Evolutionary conservation across 768 basidiomycete species (phyloP).

Genomic region (Boletus barrowsii): DNA sequence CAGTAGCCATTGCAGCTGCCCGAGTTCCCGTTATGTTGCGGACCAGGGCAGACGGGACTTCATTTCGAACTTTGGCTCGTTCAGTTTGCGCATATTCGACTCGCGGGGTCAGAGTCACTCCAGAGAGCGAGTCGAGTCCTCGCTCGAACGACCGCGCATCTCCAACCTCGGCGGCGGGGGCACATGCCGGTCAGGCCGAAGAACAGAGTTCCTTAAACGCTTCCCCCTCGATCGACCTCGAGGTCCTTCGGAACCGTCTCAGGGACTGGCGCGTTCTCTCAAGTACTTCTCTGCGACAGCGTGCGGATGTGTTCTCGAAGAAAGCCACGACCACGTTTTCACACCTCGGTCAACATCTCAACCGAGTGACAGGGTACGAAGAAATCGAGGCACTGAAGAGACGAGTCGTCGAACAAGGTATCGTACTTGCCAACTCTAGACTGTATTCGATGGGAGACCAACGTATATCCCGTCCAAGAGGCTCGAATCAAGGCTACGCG

Average conservation of each 20-base stretch:
- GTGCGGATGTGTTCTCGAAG: slow-evolving; percentile 57
- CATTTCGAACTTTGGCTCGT: slow-evolving; percentile 12
- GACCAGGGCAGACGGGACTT: slow-evolving; percentile 5
- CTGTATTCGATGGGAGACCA: slow-evolving; percentile 4
- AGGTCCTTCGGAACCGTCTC: slow-evolving; percentile 36
- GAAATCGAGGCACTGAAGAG: slow-evolving; percentile 81
- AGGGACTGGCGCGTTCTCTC: slow-evolving; percentile 46
- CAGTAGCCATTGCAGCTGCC: neutral
- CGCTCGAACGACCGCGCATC: slow-evolving; percentile 1
- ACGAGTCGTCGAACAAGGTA: slow-evolving; percentile 80
- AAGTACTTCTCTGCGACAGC: slow-evolving; percentile 39
- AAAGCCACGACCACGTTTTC: slow-evolving; percentile 60
- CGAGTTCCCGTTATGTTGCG: slow-evolving; percentile 17
- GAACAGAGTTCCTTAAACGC: neutral
- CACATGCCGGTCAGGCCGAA: neutral
- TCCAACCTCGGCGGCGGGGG: neutral
- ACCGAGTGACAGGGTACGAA: slow-evolving; percentile 88
- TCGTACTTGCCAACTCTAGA: slow-evolving; percentile 20
- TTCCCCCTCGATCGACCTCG: slow-evolving; percentile 15
- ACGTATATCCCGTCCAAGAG: slow-evolving; percentile 48
- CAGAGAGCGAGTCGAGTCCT: neutral
- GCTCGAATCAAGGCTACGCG: slow-evolving; percentile 65
- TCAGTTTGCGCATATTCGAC: slow-evolving; percentile 10
- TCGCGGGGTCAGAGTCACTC: neutral
- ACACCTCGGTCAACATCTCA: slow-evolving; percentile 74